Percentiles rank a stretch among this genome's conserved stretches.
Evolutionary conservation across 1,284 basidiomycete genomes (phyloP).

Genomic region (Irpex sp.): DNA sequence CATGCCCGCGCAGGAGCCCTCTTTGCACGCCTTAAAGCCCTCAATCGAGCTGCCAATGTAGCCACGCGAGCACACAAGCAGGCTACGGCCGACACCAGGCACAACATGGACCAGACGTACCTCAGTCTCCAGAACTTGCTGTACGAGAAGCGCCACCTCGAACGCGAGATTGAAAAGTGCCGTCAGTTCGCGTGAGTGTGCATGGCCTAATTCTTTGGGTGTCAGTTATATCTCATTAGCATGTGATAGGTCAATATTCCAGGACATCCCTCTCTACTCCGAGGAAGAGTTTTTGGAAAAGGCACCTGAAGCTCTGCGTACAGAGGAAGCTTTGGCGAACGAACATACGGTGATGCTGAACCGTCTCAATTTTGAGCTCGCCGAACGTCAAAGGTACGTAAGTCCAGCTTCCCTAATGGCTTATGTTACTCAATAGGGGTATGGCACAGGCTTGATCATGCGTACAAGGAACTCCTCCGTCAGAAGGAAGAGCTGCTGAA

Average conservation of each 20-base stretch:
- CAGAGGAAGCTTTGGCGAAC: constrained; percentile 54
- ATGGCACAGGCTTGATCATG: constrained; percentile 55
- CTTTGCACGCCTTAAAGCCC: constrained; percentile 68
- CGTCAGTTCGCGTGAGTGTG: constrained; percentile 74
- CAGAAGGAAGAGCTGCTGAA: constrained; percentile 74
- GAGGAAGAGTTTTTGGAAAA: constrained; percentile 61
- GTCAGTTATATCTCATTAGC: neutral
- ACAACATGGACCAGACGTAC: constrained; percentile 81
- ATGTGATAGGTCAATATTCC: constrained; percentile 58
- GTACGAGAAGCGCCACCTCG: constrained; percentile 80
- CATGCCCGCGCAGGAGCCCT: constrained; percentile 68
- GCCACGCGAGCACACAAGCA: constrained; percentile 68
- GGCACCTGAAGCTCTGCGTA: constrained; percentile 64
- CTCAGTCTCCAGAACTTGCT: constrained; percentile 77
- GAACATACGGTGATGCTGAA: constrained; percentile 80
- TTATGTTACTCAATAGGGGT: neutral
- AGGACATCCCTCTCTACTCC: constrained; percentile 70
- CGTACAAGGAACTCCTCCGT: constrained; percentile 56
- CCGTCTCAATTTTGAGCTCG: constrained; percentile 76
- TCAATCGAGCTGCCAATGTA: constrained; percentile 70
- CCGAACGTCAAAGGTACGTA: constrained; percentile 72
- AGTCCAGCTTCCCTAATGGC: constrained; percentile 11
- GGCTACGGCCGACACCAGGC: constrained; percentile 66
- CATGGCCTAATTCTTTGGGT: neutral
- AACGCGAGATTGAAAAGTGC: constrained; percentile 84